phyloP scores from a whole-genome alignment of 2,329 filamentous ascomycete genomes.

The Calycina herbarum region DNA sequence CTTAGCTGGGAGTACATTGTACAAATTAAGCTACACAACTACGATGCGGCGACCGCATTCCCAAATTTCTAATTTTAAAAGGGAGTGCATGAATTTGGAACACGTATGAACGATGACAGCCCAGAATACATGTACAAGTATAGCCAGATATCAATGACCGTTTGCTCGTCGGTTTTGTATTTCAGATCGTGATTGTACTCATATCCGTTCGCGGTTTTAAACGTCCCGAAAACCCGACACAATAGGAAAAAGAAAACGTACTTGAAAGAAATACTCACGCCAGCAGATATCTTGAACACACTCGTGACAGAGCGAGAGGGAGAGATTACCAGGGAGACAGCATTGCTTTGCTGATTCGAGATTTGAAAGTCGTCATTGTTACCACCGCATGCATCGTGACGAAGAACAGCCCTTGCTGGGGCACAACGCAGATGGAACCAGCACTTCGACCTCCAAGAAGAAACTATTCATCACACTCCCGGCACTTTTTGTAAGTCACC shows the following conservation, averaged over 20 bases:
- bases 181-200: neutral
- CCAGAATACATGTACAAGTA: neutral
- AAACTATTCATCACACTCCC: constrained; percentile 4
- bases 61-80: neutral
- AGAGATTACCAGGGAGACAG: neutral
- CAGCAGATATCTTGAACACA: neutral
- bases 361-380: neutral
- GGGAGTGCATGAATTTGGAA: neutral
- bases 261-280: neutral
- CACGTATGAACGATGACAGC: neutral
- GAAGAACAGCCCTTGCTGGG: constrained; percentile 3
- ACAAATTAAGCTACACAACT: neutral
- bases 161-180: neutral
- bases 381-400: neutral
- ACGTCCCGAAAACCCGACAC: neutral
- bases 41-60: neutral
- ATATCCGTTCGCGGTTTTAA: neutral
- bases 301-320: neutral
- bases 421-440: neutral
- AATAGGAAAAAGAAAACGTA: neutral
- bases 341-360: neutral
- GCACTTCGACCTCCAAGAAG: neutral
- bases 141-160: neutral
- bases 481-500: constrained; percentile 4
- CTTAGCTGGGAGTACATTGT: neutral